Percentiles rank a stretch among this genome's conserved stretches.
Evolutionary conservation across 345 rosid species (phyloP).

Genomic region (Adansonia digitata): DNA sequence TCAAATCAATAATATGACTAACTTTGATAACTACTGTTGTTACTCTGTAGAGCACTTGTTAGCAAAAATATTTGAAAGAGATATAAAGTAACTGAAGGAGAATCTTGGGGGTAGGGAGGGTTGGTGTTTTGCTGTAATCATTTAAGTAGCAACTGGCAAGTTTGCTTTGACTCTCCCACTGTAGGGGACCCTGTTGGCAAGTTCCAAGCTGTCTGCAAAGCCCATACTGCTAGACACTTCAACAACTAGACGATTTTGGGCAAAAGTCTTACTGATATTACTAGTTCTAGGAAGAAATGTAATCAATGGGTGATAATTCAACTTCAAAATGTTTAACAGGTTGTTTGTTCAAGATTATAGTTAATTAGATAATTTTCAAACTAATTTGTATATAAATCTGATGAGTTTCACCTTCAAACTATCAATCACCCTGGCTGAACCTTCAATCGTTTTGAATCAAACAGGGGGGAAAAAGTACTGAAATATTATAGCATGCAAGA

Average conservation of each 20-base stretch:
- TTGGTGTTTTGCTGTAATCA: neutral
- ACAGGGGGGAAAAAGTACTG: neutral
- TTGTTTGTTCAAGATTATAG: neutral
- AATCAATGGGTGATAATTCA: neutral
- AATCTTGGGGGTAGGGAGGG: neutral
- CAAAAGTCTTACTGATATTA: neutral
- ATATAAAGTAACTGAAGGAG: neutral
- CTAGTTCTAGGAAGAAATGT: neutral
- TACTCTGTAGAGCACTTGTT: no score
- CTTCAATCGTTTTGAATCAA: neutral
- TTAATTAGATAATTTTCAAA: neutral
- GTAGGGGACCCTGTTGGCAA: constrained; percentile 11
- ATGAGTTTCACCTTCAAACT: neutral
- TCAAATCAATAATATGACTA: no score
- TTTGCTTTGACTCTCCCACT: constrained; percentile 7
- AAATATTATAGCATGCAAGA: neutral
- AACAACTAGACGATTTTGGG: neutral
- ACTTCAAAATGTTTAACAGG: neutral
- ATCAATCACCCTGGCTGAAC: neutral
- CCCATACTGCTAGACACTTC: constrained; percentile 2
- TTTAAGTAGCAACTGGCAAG: neutral
- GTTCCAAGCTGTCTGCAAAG: constrained; percentile 7
- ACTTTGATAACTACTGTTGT: no score
- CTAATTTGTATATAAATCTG: neutral
- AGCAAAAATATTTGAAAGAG: neutral